Conservation (phyloP, 2,329 filamentous ascomycete species). For the Neurospora sp. region DNA sequence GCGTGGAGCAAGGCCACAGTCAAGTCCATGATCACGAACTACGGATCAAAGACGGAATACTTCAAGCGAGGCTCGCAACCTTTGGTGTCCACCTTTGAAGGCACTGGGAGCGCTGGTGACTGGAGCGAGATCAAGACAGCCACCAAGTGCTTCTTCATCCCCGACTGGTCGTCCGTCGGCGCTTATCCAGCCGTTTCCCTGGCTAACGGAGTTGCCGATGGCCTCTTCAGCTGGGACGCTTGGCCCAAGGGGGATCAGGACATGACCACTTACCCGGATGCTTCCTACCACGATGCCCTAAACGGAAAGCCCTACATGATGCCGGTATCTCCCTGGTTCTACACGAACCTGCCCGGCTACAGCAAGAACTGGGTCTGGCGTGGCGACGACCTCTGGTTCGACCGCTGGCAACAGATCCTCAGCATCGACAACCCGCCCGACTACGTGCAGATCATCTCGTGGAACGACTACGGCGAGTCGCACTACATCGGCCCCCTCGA, state of each 20-base stretch:
- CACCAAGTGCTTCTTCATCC: constrained; percentile 30
- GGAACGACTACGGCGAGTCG: constrained; percentile 46
- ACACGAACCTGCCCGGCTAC: constrained; percentile 46
- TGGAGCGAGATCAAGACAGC: constrained; percentile 32
- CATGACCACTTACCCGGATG: constrained; percentile 25
- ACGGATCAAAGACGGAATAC: constrained; percentile 19
- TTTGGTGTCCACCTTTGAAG: constrained; percentile 44
- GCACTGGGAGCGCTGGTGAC: constrained; percentile 28
- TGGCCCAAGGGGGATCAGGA: constrained; percentile 25
- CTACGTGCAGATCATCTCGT: constrained; percentile 26
- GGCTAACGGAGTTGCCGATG: constrained; percentile 20
- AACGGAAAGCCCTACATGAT: constrained; percentile 36
- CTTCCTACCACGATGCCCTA: constrained; percentile 24
- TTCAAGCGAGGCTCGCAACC: constrained; percentile 23
- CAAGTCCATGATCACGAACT: constrained; percentile 18
- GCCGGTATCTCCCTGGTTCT: constrained; percentile 51
- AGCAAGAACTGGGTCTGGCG: constrained; percentile 54
- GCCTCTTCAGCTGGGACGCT: constrained; percentile 28
- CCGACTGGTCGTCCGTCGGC: constrained; percentile 35
- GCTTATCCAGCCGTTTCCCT: constrained; percentile 17
- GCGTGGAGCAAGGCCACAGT: constrained; percentile 21
- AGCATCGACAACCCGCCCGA: constrained; percentile 2
- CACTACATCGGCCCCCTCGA: constrained; percentile 42
- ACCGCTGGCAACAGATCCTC: constrained; percentile 46
- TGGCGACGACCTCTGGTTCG: constrained; percentile 49